Percentiles rank a stretch among this genome's conserved stretches.
Evolutionary conservation across 306 rosid genomes (phyloP).

Genomic region (Sindora glabra): DNA sequence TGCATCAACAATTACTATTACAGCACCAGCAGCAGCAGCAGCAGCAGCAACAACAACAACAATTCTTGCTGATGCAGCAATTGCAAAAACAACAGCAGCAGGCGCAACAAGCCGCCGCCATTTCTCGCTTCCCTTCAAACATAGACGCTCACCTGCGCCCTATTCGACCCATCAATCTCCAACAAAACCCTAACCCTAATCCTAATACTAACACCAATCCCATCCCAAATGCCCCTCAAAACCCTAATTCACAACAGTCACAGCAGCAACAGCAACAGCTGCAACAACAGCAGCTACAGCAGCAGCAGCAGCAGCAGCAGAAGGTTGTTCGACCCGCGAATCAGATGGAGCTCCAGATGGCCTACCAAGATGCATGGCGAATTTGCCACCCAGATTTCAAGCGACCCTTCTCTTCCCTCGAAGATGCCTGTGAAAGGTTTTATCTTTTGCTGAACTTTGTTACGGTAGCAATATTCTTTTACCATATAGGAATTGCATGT

Average conservation of each 20-base stretch:
- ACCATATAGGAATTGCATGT: neutral
- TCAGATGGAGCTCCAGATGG: conserved; percentile 87
- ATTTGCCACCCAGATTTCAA: conserved; percentile 87
- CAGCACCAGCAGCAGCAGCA: conserved; percentile 17
- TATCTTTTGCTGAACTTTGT: neutral
- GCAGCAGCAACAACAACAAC: conserved; percentile 40
- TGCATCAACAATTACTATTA: conserved; percentile 41
- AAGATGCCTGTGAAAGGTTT: conserved; percentile 92
- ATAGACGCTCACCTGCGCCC: conserved; percentile 92
- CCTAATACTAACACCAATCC: conserved; percentile 27
- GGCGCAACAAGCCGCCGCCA: conserved; percentile 54
- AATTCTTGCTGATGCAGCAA: too few relatives aligned
- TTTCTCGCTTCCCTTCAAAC: conserved; percentile 89
- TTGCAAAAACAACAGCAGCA: conserved; percentile 23
- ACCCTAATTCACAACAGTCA: conserved; percentile 29
- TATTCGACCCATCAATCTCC: conserved; percentile 54
- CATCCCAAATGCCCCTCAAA: conserved; percentile 34
- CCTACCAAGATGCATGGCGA: conserved; percentile 95
- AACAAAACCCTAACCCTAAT: conserved; percentile 42
- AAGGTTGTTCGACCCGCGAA: conserved; percentile 61
- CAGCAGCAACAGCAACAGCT: conserved; percentile 17
- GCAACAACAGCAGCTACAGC: conserved; percentile 12
- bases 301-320: conserved; percentile 40
- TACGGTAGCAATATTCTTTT: neutral
- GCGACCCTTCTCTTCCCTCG: conserved; percentile 84